Percentiles rank a stretch among this genome's conserved stretches.
phyloP scores from a whole-genome alignment of 495 filamentous ascomycete genomes.

The Talaromyces ruber region DNA sequence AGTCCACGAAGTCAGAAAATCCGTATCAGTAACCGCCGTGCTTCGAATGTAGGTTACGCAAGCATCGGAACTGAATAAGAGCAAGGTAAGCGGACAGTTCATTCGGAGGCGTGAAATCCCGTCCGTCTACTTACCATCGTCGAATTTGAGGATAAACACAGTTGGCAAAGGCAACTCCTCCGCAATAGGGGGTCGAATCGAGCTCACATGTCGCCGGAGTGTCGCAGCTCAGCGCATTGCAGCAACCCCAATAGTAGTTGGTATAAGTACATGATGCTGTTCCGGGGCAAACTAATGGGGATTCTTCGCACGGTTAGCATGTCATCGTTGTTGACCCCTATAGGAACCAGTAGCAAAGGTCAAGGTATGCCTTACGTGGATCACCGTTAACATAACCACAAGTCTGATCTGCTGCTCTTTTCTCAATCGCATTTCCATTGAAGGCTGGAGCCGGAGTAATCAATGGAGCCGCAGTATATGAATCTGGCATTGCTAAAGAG shows the following conservation, averaged over 20 bases:
- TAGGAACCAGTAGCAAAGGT: not conserved
- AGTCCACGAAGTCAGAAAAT: not conserved
- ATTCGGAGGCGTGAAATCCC: not conserved
- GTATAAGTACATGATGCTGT: not conserved
- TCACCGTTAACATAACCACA: not conserved
- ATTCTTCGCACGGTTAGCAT: not conserved
- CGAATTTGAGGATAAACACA: not conserved
- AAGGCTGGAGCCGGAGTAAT: not conserved
- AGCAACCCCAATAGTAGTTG: conserved; percentile 1
- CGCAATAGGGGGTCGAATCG: not conserved
- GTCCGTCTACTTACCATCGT: not conserved
- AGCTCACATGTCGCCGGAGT: not conserved
- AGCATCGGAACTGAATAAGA: not conserved
- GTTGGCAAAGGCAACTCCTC: not conserved
- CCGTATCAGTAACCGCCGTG: not conserved
- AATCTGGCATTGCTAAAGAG: not conserved
- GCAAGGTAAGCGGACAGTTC: not conserved
- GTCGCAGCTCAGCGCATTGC: not conserved
- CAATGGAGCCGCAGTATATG: not conserved
- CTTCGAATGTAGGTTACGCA: not conserved
- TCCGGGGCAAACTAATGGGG: not conserved
- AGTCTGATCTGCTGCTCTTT: conserved; percentile 1
- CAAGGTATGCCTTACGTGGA: not conserved
- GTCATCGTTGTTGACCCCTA: not conserved
- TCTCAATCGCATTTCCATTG: not conserved